Percentiles rank a stretch among this genome's conserved stretches.
These are phyloP conservation scores for Globisporangium nodosum DNA, from an alignment of 352 stramenopile genomes.

Conservation along the genomic window DNA sequence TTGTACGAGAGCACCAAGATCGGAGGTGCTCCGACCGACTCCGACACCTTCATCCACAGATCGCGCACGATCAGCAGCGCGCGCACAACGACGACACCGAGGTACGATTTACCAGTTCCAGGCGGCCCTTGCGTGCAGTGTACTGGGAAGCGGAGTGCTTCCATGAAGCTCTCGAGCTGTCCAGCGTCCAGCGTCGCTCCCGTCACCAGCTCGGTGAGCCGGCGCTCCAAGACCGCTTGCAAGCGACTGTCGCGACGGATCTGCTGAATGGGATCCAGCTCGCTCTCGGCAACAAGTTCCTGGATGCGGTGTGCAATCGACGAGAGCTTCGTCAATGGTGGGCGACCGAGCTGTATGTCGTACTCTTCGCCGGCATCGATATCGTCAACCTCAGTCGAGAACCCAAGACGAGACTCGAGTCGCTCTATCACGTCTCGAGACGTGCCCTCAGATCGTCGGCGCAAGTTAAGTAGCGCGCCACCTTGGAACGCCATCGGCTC, in stretches of 20 bases:
- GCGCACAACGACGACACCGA: constrained; percentile 79
- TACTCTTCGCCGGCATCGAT: constrained; percentile 6
- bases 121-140: constrained; percentile 85
- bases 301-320: background rate
- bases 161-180: constrained; percentile 70
- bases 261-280: constrained; percentile 72
- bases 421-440: background rate
- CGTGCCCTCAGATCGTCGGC: constrained; percentile 1
- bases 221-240: constrained; percentile 21
- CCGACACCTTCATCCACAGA: constrained; percentile 63
- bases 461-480: constrained; percentile 68
- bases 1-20: constrained; percentile 87
- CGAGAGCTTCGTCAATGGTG: background rate
- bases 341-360: background rate
- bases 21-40: constrained; percentile 56
- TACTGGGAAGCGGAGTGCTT: constrained; percentile 70
- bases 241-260: constrained; percentile 61
- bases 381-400: constrained; percentile 1
- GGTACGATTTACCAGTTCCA: constrained; percentile 88
- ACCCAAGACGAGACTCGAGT: background rate
- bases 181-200: constrained; percentile 58
- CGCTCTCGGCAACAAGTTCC: constrained; percentile 44
- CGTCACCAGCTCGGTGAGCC: constrained; percentile 37
- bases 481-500: constrained; percentile 71
- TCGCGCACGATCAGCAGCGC: constrained; percentile 71